Evolutionary conservation across 208 protist species (phyloP).

Genomic region (Wallacemonas rigidus): DNA sequence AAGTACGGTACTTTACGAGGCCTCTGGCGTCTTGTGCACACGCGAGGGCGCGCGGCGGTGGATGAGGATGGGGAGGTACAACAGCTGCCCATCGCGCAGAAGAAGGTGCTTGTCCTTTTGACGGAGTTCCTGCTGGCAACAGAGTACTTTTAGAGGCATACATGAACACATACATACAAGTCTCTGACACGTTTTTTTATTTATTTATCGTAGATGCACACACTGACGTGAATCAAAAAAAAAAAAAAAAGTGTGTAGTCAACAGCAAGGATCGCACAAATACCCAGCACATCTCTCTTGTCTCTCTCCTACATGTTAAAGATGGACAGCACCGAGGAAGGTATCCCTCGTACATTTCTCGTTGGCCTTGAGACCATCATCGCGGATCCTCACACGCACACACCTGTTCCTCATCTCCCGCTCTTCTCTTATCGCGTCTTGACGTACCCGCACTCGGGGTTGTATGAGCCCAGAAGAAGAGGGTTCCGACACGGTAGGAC

Average conservation of each 20-base stretch:
- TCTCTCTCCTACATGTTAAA: conserved; percentile 2
- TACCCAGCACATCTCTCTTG: neutral
- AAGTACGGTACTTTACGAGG: conserved; percentile 62
- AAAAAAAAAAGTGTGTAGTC: no score
- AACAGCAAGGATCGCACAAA: no score
- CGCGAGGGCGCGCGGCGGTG: conserved; percentile 43
- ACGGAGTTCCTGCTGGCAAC: conserved; percentile 70
- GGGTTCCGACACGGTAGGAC: no score
- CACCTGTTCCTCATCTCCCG: neutral
- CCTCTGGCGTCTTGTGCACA: conserved; percentile 47
- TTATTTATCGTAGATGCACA: neutral
- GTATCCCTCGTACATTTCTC: neutral
- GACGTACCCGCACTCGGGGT: neutral
- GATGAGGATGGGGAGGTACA: conserved; percentile 53
- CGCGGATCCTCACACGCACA: conserved; percentile 16
- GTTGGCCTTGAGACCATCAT: neutral
- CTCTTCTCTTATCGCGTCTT: conserved; percentile 14
- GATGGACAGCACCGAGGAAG: no score
- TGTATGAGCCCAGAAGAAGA: no score
- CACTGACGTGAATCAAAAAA: neutral
- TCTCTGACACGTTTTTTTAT: conserved; percentile 6
- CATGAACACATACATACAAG: neutral
- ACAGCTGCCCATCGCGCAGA: conserved; percentile 49
- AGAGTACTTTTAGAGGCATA: conserved; percentile 51
- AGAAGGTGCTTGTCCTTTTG: conserved; percentile 67